Evolutionary conservation across 1,139 yeast genomes (phyloP).

Genomic region (Waltiozyma sp.): DNA sequence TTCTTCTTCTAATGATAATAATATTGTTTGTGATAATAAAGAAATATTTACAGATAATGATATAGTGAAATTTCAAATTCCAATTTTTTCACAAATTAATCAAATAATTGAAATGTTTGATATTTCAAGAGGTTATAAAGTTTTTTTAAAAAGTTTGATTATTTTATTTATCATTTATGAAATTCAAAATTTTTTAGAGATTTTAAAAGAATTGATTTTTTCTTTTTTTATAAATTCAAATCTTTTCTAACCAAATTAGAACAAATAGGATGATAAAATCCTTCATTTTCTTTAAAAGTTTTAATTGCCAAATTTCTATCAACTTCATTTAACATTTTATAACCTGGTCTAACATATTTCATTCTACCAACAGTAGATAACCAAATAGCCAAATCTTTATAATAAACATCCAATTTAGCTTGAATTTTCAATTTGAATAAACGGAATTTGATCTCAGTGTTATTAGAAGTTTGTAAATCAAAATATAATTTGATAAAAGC

Average conservation of each 20-base stretch:
- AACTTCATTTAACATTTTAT: slow-evolving; percentile 48
- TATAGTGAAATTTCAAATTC: neutral
- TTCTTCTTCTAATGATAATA: no score
- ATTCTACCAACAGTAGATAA: slow-evolving; percentile 87
- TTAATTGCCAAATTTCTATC: slow-evolving; percentile 54
- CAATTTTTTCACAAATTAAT: slow-evolving; percentile 5
- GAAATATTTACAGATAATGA: no score
- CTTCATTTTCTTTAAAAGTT: slow-evolving; percentile 50
- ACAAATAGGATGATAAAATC: slow-evolving; percentile 78
- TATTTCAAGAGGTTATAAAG: slow-evolving; percentile 4
- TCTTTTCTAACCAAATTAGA: slow-evolving; percentile 71
- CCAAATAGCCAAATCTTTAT: slow-evolving; percentile 61
- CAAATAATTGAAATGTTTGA: slow-evolving; percentile 6
- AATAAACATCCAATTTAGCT: slow-evolving; percentile 34
- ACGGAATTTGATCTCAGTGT: slow-evolving; percentile 76
- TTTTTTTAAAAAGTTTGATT: slow-evolving; percentile 8
- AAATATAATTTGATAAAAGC: slow-evolving; percentile 20
- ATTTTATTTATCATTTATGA: slow-evolving; percentile 14
- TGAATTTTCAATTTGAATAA: slow-evolving; percentile 57
- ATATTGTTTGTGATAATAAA: no score
- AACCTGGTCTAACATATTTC: slow-evolving; percentile 91
- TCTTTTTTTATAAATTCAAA: slow-evolving; percentile 25
- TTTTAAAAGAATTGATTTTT: neutral
- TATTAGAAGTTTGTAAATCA: slow-evolving; percentile 32
- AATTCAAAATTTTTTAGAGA: slow-evolving; percentile 7